Base-by-base conservation (phyloP, 331 rosid genomes). In the Cydonia oblonga region DNA sequence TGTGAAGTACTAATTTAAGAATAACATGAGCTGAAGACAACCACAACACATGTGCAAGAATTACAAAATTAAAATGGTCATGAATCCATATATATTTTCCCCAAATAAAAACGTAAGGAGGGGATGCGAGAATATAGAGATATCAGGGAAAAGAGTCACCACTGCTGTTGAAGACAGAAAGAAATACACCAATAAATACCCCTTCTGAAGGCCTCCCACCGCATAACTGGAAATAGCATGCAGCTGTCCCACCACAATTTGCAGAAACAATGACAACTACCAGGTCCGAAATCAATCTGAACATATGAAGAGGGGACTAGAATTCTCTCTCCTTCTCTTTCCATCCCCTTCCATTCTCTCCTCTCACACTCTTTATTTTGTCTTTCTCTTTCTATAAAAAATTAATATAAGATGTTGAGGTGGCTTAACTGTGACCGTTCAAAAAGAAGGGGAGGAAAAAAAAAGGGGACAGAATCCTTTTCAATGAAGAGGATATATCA, bases 191-290 rank as follows among this genome's bases (percentile, higher is more conserved):
- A 75, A 89, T 84, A 66, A 86, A 93, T 29, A 93, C 83, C 80
- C 96, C 98, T 81, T 93, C 98, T 58, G 96, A 90, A 76, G 98
- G 75, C 78, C 87, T 89, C 67, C 98, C 98, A 61, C 96, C 97
- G 66, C 98, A 93, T 81, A 93, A 71, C 98, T 89, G 89, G 86
- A 91, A 80, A 83, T 72, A 77, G 72, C 76, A 80, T 71, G 78
- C 70, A 83, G 74, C 54, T 57, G 22, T 59, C 71, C 98, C 98
- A 61, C 96, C 91, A 77, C 96, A 93, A 25, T 97, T 86, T 40
- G 98, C 98, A 78, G 98, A 93, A 49, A 93, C 98, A 86, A 93
- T 87, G 79, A 91, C 97, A 70, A 89, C 91, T 46, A 93, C 98
- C 23, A 93, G 88, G 79, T 93, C 97, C 51, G 96, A 93, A 81